These are phyloP conservation scores for Cardiosporidium cionae DNA, from an alignment of 169 alveolate species.

Conservation along the genomic window DNA sequence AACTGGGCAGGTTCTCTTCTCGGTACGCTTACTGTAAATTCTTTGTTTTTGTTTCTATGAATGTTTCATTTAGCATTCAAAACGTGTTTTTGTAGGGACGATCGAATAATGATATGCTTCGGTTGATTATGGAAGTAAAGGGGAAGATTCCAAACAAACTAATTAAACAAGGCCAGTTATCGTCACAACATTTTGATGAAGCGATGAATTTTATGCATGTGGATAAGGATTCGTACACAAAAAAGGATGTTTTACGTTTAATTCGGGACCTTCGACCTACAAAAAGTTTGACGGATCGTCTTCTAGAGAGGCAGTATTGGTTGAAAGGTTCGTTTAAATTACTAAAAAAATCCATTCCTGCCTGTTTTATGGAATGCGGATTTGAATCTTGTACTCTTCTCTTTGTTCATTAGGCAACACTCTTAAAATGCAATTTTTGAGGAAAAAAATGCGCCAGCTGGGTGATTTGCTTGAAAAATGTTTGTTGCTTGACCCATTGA, in stretches of 20 bases:
- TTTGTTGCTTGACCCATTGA: constrained; percentile 84
- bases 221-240: constrained; percentile 61
- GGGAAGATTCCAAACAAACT: constrained; percentile 85
- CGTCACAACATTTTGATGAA: constrained; percentile 71
- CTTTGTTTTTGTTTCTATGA: neutral
- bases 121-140: constrained; percentile 83
- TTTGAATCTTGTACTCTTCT: neutral
- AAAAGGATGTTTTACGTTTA: constrained; percentile 55
- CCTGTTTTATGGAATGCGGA: neutral
- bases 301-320: constrained; percentile 61
- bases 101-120: constrained; percentile 90
- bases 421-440: constrained; percentile 50
- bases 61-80: constrained; percentile 5
- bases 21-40: constrained; percentile 37
- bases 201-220: constrained; percentile 55
- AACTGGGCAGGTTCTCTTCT: constrained; percentile 91
- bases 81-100: constrained; percentile 64
- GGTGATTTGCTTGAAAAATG: constrained; percentile 89
- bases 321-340: constrained; percentile 27
- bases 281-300: constrained; percentile 53
- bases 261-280: constrained; percentile 65
- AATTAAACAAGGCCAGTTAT: constrained; percentile 73
- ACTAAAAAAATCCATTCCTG: neutral
- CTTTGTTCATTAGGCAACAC: constrained; percentile 36
- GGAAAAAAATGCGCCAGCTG: constrained; percentile 60